phyloP scores from a whole-genome alignment of 139 green algal genomes.

The Volvox africanus region DNA sequence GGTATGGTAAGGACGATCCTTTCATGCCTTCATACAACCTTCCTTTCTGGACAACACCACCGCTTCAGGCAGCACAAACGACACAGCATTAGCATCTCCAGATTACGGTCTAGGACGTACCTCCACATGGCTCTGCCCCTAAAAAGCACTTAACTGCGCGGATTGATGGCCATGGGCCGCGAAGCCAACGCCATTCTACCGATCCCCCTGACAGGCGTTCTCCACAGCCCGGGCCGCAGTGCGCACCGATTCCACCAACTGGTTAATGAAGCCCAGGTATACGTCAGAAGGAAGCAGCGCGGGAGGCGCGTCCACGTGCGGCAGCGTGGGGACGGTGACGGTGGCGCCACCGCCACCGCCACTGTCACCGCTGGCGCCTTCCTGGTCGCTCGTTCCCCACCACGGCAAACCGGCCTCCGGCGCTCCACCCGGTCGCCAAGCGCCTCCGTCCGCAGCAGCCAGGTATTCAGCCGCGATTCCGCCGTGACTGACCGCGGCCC shows the following conservation, averaged over 20 bases:
- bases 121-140: no score
- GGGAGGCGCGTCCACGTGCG: background rate
- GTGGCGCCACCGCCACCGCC: background rate
- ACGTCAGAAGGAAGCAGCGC: constrained; percentile 15
- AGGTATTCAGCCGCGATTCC: no score
- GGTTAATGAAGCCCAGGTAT: constrained; percentile 13
- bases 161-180: background rate
- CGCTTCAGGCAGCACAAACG: no score
- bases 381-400: background rate
- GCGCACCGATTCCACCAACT: constrained; percentile 11
- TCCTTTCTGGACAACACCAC: no score
- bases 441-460: background rate
- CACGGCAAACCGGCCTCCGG: background rate
- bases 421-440: background rate
- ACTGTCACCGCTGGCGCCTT: background rate
- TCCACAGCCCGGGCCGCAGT: background rate
- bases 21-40: no score
- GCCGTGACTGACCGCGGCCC: no score
- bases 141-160: background rate
- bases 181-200: background rate
- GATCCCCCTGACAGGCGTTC: background rate
- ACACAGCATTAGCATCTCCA: no score
- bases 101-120: no score
- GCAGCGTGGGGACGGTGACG: background rate
- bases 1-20: no score